These are phyloP conservation scores for Jackrogersella multiformis DNA, from an alignment of 495 filamentous ascomycete species.

Conservation along the genomic window DNA sequence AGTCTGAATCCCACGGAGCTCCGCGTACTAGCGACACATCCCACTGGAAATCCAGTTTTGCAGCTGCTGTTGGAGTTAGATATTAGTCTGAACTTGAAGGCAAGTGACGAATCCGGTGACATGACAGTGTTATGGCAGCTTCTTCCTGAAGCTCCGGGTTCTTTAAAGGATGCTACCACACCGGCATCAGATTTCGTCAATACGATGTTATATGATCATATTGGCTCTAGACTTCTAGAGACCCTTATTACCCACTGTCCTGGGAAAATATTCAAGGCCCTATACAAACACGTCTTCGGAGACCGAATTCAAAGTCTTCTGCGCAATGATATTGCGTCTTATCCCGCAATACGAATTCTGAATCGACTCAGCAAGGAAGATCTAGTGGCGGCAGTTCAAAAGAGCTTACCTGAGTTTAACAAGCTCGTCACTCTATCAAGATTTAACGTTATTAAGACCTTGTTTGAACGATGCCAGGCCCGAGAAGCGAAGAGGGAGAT, in stretches of 20 bases:
- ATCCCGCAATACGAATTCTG: conserved; percentile 80
- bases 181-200: conserved; percentile 73
- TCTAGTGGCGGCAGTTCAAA: conserved; percentile 71
- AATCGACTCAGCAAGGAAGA: conserved; percentile 87
- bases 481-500: conserved; percentile 66
- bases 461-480: conserved; percentile 84
- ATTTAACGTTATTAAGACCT: conserved; percentile 76
- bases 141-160: conserved; percentile 55
- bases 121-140: conserved; percentile 53
- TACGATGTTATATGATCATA: conserved; percentile 83
- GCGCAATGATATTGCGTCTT: conserved; percentile 88
- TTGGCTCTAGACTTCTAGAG: conserved; percentile 90
- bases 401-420: conserved; percentile 73
- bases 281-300: conserved; percentile 78
- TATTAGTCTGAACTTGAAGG: conserved; percentile 71
- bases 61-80: conserved; percentile 89
- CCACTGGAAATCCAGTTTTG: conserved; percentile 86
- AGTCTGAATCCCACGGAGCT: conserved; percentile 77
- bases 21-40: conserved; percentile 82
- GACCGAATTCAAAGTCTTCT: conserved; percentile 78
- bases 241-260: conserved; percentile 80
- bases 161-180: conserved; percentile 54
- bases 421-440: conserved; percentile 76
- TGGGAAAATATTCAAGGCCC: conserved; percentile 85
- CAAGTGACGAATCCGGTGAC: conserved; percentile 58